phyloP scores from a whole-genome alignment of 495 filamentous ascomycete species.

The Cryomyces antarcticus region DNA sequence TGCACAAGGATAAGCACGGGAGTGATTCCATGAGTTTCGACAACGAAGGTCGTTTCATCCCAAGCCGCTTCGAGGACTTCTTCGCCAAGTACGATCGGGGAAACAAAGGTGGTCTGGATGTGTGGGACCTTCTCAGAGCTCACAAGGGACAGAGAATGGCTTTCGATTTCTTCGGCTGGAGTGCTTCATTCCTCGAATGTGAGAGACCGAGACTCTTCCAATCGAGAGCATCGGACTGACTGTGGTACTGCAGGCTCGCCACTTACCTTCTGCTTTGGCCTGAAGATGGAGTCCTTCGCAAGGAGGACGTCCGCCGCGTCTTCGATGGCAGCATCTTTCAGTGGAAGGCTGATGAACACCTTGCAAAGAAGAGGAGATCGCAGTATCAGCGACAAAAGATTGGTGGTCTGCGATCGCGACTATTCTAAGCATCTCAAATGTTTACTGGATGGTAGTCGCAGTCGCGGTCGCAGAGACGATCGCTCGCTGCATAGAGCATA shows the following conservation, averaged over 20 bases:
- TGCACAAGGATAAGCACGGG: constrained; percentile 41
- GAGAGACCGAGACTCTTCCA: background rate
- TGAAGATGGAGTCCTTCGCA: constrained; percentile 23
- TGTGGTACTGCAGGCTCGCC: constrained; percentile 19
- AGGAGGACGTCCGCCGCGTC: constrained; percentile 22
- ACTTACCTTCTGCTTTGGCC: constrained; percentile 29
- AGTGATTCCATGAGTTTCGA: constrained; percentile 32
- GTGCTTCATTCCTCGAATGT: constrained; percentile 23
- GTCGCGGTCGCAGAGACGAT: too few relatives aligned
- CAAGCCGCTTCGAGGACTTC: constrained; percentile 35
- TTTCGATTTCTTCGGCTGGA: constrained; percentile 27
- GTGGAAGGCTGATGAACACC: constrained; percentile 5
- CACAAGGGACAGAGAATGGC: constrained; percentile 23
- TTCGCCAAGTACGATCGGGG: constrained; percentile 31
- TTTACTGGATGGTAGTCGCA: too few relatives aligned
- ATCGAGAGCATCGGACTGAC: background rate
- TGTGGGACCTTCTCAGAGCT: constrained; percentile 14
- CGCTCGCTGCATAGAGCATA: too few relatives aligned
- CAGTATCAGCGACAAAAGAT: too few relatives aligned
- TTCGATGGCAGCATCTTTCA: constrained; percentile 6
- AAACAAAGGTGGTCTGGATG: constrained; percentile 14
- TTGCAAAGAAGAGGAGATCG: constrained; percentile 1
- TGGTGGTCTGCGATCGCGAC: too few relatives aligned
- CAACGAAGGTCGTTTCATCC: constrained; percentile 31
- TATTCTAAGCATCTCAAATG: too few relatives aligned